Base-by-base conservation (phyloP, 495 filamentous ascomycete species). In the Lentithecium fluviatile region DNA sequence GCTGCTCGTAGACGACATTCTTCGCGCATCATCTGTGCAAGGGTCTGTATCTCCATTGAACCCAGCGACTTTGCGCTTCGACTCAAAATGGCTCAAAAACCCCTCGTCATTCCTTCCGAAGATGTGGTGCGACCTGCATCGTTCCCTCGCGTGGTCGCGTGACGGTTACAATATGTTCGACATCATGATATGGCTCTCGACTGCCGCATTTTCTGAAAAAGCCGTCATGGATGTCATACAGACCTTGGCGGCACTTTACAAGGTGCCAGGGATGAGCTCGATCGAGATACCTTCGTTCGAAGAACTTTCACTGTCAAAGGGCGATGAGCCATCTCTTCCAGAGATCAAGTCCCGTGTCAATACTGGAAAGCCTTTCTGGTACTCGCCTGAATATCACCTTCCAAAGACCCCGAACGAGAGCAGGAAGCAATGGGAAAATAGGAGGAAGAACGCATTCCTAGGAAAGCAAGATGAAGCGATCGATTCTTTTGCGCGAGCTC, bases 121-220 rank as follows among this genome's bases (percentile, higher is more conserved):
- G 1, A 20, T 25, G 34, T 62, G 52, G 59, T 56, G 43, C 36
- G 21, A 17, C 32, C 29, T 62, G 13, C 60, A 64, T 34, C 43
- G 12, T 12, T 52, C 54, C 1, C 36, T 64, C 1, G 37, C 48
- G 21, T 17, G 17, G 5, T 46, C 29, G 4, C 19, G 20, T 12
- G 11, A 36, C 2, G 11, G 12, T 1, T 51, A 43, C 34, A 53
- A 60, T 21, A 59, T 43, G 34, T 69, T 64, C 48, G 23, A 57
- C 13, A 19, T 70, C 32, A 65, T 56, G 52, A 62, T 60, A 1
- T 70, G 67, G 67, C 42, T 67, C 13, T 64, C 67, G 15, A 64
- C 67, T 1, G 5, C 57, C n/a, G 67, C 64, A 13, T 63, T 56
- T 45, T 17, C 58, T n/a, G 24, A 49, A 6, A 17, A 29, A 0